Evolutionary conservation across 495 filamentous ascomycete genomes (phyloP), one percentile per base, ranked within the genome.

Genomic region (Barbatosphaeria neglecta): DNA sequence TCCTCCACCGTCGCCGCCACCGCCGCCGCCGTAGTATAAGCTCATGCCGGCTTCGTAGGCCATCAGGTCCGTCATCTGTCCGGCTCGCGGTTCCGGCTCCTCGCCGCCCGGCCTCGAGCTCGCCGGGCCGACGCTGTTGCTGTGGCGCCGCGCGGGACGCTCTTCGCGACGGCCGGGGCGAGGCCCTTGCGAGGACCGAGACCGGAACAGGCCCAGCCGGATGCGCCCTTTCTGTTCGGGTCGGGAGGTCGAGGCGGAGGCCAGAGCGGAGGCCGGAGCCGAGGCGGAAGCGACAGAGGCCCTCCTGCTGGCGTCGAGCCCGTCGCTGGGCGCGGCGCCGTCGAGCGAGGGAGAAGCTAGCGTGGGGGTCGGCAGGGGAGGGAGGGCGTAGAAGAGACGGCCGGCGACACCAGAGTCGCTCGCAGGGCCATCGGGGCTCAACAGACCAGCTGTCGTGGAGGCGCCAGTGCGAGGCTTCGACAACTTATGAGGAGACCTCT

Each of bases 391-490:
- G 50, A 50, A 45, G 31, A 23, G 44, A 43, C 46, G 19, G 57
- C 39, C 49, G 48, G 41, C 23, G 60, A 44, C 58, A 55, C 17
- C 66, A 69, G 47, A 56, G 44, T 25, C 56, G 46, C 61, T 65
- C 48, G 60, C 61, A 49, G 53, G 53, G 35, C 54, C 53, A 51
- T 49, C 56, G 23, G 63, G 50, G 51, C 55, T 67, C 48, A 70
- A 64, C 59, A 71, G 65, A 50, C 66, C 63, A 61, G 63, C 62
- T 65, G 68, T 62, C 27, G 61, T 54, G 63, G 61, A 64, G 43
- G 61, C 66, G 44, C 57, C 57, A 38, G 59, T 69, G 46, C 61
- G 69, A 38, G 70, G 69, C 54, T 74, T 74, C 28, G 69, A 74
- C 43, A 74, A 56, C 56, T 60, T 72, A 47, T 72, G 69, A 49